Conservation (phyloP, 169 alveolate species). For the Cyclospora cayetanensis region DNA sequence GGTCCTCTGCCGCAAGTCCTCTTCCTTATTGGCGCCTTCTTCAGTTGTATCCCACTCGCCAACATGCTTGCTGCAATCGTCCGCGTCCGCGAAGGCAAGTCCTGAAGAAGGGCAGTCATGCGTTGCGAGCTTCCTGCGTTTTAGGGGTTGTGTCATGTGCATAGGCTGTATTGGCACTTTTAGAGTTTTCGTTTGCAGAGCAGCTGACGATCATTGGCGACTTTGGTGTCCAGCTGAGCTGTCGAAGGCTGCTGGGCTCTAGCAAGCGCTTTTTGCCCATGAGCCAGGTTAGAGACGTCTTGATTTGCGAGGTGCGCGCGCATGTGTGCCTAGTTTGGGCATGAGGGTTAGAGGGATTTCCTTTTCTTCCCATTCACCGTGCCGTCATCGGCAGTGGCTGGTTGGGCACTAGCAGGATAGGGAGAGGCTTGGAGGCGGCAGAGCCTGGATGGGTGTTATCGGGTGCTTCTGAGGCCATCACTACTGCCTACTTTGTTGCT, state of each 20-base stretch:
- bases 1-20: conserved; percentile 23
- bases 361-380: no score
- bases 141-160: neutral
- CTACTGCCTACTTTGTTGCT: no score
- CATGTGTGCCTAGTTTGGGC: no score
- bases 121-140: neutral
- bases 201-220: conserved; percentile 4
- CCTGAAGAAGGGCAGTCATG: no score
- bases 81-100: conserved; percentile 25
- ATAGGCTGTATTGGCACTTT: neutral
- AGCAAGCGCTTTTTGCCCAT: neutral
- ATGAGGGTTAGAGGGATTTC: no score
- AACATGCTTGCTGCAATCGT: neutral
- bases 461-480: no score
- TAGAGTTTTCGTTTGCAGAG: neutral
- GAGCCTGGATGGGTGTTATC: no score
- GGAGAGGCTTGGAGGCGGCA: no score
- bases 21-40: neutral
- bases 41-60: conserved; percentile 10
- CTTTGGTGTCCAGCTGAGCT: neutral
- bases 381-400: no score
- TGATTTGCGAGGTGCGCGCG: neutral
- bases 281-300: neutral
- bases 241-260: neutral
- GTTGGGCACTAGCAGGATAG: no score